These are phyloP conservation scores for Phytopythium vexans DNA, from an alignment of 352 stramenopile genomes.

Conservation along the genomic window DNA sequence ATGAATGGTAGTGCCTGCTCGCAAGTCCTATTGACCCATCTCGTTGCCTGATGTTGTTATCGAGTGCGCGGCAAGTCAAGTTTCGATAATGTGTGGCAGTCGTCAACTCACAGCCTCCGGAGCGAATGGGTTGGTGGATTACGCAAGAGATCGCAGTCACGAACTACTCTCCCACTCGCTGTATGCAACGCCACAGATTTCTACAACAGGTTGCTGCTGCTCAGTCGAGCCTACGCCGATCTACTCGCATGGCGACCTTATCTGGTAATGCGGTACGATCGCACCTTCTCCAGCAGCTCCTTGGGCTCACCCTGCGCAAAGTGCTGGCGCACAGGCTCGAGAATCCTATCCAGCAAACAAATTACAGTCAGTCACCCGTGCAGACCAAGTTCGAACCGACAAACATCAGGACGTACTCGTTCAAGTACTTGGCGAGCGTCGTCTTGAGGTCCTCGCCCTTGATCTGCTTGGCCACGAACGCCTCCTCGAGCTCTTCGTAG, in stretches of 20 bases:
- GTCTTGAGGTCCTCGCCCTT: conserved; percentile 94
- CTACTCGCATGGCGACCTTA: conserved; percentile 32
- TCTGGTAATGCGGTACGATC: conserved; percentile 95
- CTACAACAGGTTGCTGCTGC: neutral
- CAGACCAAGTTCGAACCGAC: conserved; percentile 2
- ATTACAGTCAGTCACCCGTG: conserved; percentile 7
- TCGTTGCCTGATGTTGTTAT: no score
- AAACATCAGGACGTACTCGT: conserved; percentile 65
- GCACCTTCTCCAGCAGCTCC: conserved; percentile 94
- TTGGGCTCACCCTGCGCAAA: conserved; percentile 95
- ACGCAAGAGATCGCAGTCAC: no score
- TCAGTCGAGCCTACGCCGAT: no score
- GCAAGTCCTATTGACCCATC: no score
- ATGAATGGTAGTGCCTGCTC: no score
- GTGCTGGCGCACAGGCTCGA: conserved; percentile 97
- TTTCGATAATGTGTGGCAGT: no score
- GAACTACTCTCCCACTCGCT: no score
- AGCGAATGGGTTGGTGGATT: no score
- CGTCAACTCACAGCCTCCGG: no score
- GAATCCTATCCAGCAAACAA: conserved; percentile 47
- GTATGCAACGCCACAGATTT: no score
- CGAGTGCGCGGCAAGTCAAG: no score
- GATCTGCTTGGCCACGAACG: conserved; percentile 89
- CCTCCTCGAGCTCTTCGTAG: conserved; percentile 89
- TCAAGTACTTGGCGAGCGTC: conserved; percentile 88